Conservation (phyloP, 2,329 filamentous ascomycete species). For the Fusarium annulatum region DNA sequence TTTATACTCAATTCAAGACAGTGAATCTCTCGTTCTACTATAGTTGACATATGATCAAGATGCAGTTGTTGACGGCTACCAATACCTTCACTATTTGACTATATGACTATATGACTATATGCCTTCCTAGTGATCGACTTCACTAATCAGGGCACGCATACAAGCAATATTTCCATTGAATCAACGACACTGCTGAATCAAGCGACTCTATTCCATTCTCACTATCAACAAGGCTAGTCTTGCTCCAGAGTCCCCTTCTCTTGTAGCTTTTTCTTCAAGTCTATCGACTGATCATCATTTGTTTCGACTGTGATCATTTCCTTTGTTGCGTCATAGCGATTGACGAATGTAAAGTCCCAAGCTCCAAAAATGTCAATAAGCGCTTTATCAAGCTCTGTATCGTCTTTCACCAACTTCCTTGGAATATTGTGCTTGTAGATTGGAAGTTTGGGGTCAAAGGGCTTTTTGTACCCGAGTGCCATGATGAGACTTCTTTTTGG, state of each 20-base stretch:
- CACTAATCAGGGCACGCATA: neutral
- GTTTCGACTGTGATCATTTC: neutral
- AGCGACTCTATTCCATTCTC: neutral
- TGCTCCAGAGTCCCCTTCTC: neutral
- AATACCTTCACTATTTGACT: neutral
- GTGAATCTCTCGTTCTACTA: neutral
- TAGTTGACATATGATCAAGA: neutral
- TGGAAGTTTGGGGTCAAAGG: neutral
- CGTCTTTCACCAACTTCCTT: neutral
- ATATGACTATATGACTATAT: too few species aligned
- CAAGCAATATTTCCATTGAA: neutral
- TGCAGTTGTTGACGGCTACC: neutral
- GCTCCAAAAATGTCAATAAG: neutral
- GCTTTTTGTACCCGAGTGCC: neutral
- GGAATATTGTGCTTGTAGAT: neutral
- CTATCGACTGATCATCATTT: neutral
- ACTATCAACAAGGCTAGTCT: neutral
- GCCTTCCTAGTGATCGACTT: neutral
- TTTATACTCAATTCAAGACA: neutral
- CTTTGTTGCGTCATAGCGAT: neutral
- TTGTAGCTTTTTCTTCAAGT: neutral
- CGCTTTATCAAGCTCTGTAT: neutral
- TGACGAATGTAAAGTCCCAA: neutral
- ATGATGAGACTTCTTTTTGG: neutral
- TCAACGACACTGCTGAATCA: neutral